These are phyloP conservation scores for Kickxella alabastrina DNA, from an alignment of 192 early-diverging fungal species.

Conservation along the genomic window DNA sequence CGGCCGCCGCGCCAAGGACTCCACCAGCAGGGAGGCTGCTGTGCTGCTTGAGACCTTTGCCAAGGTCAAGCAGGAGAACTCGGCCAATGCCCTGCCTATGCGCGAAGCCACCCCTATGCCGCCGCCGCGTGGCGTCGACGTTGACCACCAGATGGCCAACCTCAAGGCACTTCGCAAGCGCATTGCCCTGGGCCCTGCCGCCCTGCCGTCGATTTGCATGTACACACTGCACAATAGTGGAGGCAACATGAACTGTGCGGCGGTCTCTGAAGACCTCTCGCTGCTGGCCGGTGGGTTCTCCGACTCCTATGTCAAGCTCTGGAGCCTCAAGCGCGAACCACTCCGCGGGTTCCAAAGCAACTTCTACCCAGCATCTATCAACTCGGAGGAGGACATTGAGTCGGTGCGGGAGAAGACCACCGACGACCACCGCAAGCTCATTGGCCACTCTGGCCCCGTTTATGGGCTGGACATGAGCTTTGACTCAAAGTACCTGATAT, in stretches of 20 bases:
- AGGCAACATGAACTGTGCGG: slow-evolving; percentile 79
- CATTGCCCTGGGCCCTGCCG: slow-evolving; percentile 59
- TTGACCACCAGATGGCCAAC: slow-evolving; percentile 71
- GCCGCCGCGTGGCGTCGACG: slow-evolving; percentile 64
- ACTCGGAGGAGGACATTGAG: slow-evolving; percentile 58
- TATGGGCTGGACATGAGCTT: slow-evolving; percentile 83
- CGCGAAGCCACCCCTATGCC: slow-evolving; percentile 40
- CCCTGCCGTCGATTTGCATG: slow-evolving; percentile 85
- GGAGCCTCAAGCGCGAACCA: slow-evolving; percentile 81
- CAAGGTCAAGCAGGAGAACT: slow-evolving; percentile 61
- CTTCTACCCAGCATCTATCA: slow-evolving; percentile 57
- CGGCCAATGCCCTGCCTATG: slow-evolving; percentile 55
- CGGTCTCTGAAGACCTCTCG: slow-evolving; percentile 74
- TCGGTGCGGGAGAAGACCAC: slow-evolving; percentile 58
- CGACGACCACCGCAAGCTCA: slow-evolving; percentile 59
- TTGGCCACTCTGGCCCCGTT: slow-evolving; percentile 91
- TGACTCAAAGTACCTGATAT: slow-evolving; percentile 81
- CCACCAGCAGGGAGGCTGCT: slow-evolving; percentile 14
- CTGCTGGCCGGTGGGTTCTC: slow-evolving; percentile 87
- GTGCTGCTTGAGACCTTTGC: slow-evolving; percentile 57
- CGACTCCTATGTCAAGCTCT: slow-evolving; percentile 90
- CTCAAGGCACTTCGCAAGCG: slow-evolving; percentile 76
- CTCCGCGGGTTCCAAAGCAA: slow-evolving; percentile 61
- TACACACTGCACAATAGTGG: slow-evolving; percentile 96
- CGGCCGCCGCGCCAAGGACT: slow-evolving; percentile 26